These are phyloP conservation scores for Aspergillus kassunensis DNA, from an alignment of 495 filamentous ascomycete genomes.

Conservation along the genomic window DNA sequence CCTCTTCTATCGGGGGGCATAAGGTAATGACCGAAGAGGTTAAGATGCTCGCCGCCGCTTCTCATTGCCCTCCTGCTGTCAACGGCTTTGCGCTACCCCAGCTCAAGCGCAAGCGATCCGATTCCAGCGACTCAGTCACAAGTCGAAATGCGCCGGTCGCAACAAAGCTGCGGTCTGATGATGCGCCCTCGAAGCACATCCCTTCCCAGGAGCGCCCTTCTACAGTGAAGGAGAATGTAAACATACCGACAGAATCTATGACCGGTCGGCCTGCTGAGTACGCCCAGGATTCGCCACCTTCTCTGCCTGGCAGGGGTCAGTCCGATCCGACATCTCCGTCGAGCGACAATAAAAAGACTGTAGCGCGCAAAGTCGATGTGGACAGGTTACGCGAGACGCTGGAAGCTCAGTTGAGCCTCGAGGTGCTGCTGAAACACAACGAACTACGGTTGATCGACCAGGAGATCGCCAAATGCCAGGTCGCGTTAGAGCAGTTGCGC, in stretches of 20 bases:
- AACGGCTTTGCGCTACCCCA: conserved; percentile 40
- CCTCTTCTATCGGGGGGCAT: conserved; percentile 52
- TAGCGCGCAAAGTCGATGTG: conserved; percentile 25
- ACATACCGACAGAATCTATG: conserved; percentile 11
- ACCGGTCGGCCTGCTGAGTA: conserved; percentile 6
- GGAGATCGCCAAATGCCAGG: conserved; percentile 92
- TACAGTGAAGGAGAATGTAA: conserved; percentile 1
- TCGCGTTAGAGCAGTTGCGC: conserved; percentile 91
- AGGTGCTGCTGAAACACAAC: conserved; percentile 90
- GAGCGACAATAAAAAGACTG: conserved; percentile 19
- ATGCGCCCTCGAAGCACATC: conserved; percentile 18
- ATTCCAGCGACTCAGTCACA: conserved; percentile 27
- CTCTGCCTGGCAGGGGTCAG: conserved; percentile 11
- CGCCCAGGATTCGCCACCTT: conserved; percentile 5
- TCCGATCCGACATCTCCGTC: conserved; percentile 11
- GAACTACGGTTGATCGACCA: conserved; percentile 93
- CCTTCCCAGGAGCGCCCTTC: conserved; percentile 5
- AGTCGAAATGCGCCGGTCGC: conserved; percentile 28
- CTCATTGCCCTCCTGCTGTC: conserved; percentile 34
- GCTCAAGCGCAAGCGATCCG: conserved; percentile 54
- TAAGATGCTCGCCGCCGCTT: conserved; percentile 38
- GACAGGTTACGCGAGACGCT: conserved; percentile 62
- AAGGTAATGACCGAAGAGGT: conserved; percentile 48
- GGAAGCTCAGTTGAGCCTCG: conserved; percentile 80
- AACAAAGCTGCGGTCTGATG: conserved; percentile 31